Conservation (phyloP, 345 rosid genomes). For the Pistacia vera region DNA sequence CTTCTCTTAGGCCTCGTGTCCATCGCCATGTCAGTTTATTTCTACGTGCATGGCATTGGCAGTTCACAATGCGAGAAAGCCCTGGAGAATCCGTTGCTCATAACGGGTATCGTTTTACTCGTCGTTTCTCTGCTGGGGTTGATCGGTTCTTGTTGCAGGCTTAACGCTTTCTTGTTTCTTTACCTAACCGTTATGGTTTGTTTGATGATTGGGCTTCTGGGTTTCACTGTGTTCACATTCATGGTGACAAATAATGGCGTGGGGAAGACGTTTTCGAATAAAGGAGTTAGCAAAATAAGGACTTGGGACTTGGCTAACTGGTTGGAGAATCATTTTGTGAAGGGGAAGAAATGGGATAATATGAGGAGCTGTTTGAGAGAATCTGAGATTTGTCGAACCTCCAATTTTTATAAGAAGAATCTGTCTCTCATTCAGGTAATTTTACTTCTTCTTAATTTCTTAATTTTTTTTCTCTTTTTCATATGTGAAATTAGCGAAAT, state of each 20-base stretch:
- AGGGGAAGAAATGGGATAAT: slow-evolving; percentile 33
- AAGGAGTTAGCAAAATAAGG: slow-evolving; percentile 1
- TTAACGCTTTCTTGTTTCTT: slow-evolving; percentile 16
- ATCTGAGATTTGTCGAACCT: slow-evolving; percentile 23
- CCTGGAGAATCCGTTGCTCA: slow-evolving; percentile 27
- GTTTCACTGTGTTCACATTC: slow-evolving; percentile 24
- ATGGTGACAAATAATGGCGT: slow-evolving; percentile 35
- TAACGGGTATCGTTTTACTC: slow-evolving; percentile 17
- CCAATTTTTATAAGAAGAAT: slow-evolving; percentile 17
- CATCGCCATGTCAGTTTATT: slow-evolving; percentile 13
- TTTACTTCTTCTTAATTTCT: neutral
- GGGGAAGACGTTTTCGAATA: slow-evolving; percentile 26
- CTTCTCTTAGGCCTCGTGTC: slow-evolving; percentile 24
- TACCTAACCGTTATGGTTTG: slow-evolving; percentile 28
- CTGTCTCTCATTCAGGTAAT: slow-evolving; percentile 30
- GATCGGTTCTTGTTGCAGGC: slow-evolving; percentile 25
- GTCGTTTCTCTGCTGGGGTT: slow-evolving; percentile 32
- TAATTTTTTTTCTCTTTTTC: neutral
- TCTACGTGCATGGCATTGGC: slow-evolving; percentile 6
- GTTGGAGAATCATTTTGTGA: slow-evolving; percentile 30
- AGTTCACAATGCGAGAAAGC: slow-evolving; percentile 27
- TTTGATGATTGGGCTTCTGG: slow-evolving; percentile 23
- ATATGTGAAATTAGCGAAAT: too few relatives aligned
- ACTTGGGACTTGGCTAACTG: slow-evolving; percentile 35
- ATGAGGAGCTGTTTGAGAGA: slow-evolving; percentile 37